A percentile compares a stretch with the other conserved stretches of the same genome.
phyloP scores from a whole-genome alignment of 169 alveolate species.

The Blepharisma undulans region DNA sequence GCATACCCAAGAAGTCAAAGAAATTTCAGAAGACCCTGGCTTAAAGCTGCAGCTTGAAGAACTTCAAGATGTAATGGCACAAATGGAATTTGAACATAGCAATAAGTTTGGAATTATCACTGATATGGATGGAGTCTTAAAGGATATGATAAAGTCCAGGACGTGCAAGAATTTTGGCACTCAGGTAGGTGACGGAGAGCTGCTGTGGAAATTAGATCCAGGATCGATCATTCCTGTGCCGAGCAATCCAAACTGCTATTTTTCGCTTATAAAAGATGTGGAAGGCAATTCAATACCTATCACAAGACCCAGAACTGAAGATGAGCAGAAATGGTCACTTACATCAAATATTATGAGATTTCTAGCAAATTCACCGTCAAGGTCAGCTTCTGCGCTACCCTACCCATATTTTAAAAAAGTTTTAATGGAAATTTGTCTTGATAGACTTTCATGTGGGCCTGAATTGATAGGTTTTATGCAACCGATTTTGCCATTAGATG shows the following conservation, averaged over 20 bases:
- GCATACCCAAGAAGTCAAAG: background rate
- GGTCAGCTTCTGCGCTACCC: background rate
- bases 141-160: background rate
- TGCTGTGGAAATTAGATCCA: background rate
- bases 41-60: background rate
- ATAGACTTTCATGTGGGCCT: background rate
- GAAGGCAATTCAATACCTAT: background rate
- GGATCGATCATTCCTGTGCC: background rate
- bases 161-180: background rate
- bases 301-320: background rate
- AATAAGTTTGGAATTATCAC: background rate
- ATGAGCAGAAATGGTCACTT: background rate
- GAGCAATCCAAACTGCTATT: background rate
- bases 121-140: conserved; percentile 15
- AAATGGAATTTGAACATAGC: background rate
- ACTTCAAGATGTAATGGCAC: background rate
- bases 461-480: background rate
- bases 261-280: background rate
- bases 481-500: background rate
- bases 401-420: conserved; percentile 11
- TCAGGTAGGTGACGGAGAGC: background rate
- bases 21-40: background rate
- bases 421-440: conserved; percentile 11
- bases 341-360: conserved; percentile 17
- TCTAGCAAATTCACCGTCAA: conserved; percentile 1